Evolutionary conservation across 208 protist species (phyloP), one percentile per base, ranked within the genome.

Genomic region (Trypanosoma caninum): DNA sequence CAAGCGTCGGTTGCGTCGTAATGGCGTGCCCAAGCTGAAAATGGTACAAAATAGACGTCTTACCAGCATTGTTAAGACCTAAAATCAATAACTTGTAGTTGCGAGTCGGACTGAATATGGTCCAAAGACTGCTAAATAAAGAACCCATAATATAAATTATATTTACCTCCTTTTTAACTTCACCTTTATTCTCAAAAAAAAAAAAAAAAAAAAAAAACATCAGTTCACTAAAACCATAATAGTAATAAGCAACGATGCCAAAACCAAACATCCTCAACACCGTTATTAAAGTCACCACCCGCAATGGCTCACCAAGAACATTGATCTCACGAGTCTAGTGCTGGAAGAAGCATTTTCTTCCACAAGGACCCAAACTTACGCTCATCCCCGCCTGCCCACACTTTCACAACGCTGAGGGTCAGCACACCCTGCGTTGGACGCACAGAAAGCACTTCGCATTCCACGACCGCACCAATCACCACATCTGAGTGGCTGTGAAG

Each of bases 31-130:
- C 97, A 8, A 99, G 76, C 65, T 99, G 98, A 9, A 99, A 73
- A 61, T 98, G 96, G 74, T 99, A 99, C 0, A 99, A 74, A 46
- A 99, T 97, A 10, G 96, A 98, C 2, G 98, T 99, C 74, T 99
- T 99, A 30, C 98, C 97, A 18, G 96, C 97, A 56, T 97, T 97
- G 76, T 98, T 97, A 20, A 98, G 87, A 18, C 95, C 95, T 28
- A 98, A 72, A 60, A 98, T 97, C 40, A 98, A 74, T 20, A 98
- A 80, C 40, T 97, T 91, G 76, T 93, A 93, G 10, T 74, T 72
- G 9, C 75, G 37, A 44, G 64, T 77, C 0, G 69, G 63, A 41
- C 41, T 80, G 53, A 90, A 93, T 14, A 86, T 42, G 20, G 68
- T 58, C 72, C 80, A 93, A 25, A 93, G 46, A 42, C 75, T 74